phyloP scores from a whole-genome alignment of 129 eudicot species.

The Artemisia argyi region DNA sequence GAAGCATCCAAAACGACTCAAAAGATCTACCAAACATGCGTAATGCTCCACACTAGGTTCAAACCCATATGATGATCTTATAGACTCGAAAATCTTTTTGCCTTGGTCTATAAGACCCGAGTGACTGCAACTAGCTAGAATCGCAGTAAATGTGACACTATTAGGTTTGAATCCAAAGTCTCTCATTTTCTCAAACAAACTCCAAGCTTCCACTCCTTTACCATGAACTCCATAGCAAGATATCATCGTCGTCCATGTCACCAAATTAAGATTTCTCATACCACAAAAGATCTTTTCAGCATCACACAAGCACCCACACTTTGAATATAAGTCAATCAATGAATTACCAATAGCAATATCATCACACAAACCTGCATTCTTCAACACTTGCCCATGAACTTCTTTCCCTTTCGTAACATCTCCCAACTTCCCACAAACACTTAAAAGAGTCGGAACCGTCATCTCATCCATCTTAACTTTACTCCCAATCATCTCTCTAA shows the following conservation, averaged over 20 bases:
- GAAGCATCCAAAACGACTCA: constrained; percentile 44
- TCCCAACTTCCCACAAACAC: constrained; percentile 45
- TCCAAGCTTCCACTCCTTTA: constrained; percentile 35
- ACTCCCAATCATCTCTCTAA: constrained; percentile 31
- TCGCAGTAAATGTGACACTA: constrained; percentile 43
- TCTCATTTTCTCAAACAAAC: constrained; percentile 39
- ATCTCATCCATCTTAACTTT: constrained; percentile 32
- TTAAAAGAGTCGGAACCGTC: constrained; percentile 42
- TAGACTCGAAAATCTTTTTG: constrained; percentile 34
- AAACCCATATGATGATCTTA: constrained; percentile 24
- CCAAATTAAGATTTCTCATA: constrained; percentile 25
- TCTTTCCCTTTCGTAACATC: constrained; percentile 45
- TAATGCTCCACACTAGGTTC: constrained; percentile 46
- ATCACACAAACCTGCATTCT: constrained; percentile 5
- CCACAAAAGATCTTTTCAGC: constrained; percentile 31
- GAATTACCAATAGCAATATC: constrained; percentile 40
- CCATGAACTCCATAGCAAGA: constrained; percentile 55
- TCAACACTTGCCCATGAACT: constrained; percentile 43
- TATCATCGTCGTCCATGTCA: constrained; percentile 51
- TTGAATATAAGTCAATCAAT: constrained; percentile 43
- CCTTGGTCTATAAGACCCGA: constrained; percentile 47
- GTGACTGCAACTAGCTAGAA: constrained; percentile 48
- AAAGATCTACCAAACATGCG: constrained; percentile 44
- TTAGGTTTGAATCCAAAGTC: constrained; percentile 38
- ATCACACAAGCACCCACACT: constrained; percentile 40